A percentile compares a stretch with the other conserved stretches of the same genome.
Conservation (phyloP, 441 rosid genomes). For the Rhodomyrtus psidioides region DNA sequence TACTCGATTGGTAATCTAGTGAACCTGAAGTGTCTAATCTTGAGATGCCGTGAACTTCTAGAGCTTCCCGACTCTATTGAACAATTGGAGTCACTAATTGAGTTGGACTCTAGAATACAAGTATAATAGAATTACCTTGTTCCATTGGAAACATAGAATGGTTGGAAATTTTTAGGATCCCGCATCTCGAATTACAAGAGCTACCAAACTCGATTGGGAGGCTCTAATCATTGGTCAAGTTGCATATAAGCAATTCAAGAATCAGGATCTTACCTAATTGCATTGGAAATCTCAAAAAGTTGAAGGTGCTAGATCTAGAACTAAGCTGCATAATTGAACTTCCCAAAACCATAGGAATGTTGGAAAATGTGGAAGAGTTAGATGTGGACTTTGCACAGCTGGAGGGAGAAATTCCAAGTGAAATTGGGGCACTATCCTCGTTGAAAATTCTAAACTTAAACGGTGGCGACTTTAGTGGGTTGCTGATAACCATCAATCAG, state of each 20-base stretch:
- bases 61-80: too few species aligned
- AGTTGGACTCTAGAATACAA: accelerated
- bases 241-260: background rate
- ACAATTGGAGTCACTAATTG: too few species aligned
- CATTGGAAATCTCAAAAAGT: background rate
- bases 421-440: background rate
- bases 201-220: too few species aligned
- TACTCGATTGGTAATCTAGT: too few species aligned
- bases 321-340: background rate
- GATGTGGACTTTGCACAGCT: accelerated
- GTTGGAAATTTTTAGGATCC: too few species aligned
- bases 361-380: background rate
- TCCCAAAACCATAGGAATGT: background rate
- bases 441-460: background rate
- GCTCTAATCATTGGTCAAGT: too few species aligned
- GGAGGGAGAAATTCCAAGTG: background rate
- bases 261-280: background rate
- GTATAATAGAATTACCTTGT: too few species aligned
- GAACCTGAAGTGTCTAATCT: too few species aligned
- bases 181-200: too few species aligned
- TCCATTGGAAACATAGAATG: too few species aligned
- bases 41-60: accelerated
- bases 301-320: background rate
- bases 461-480: accelerated
- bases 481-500: background rate